Conservation (phyloP, 805 yeast genomes). For the Candida endomychidarum region DNA sequence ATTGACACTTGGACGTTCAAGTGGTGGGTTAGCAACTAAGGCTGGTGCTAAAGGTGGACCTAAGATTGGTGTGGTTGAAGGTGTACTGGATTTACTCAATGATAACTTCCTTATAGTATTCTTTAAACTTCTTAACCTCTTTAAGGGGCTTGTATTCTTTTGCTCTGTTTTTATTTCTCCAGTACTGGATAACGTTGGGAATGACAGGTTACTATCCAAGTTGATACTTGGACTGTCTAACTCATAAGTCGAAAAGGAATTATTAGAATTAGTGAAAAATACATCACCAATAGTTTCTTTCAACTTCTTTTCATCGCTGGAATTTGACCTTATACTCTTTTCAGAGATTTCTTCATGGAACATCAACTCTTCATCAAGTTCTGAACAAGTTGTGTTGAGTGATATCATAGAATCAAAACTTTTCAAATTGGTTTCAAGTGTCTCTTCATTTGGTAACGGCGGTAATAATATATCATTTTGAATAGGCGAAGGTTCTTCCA, state of each 20-base stretch:
- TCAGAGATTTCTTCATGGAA: slow-evolving; percentile 1
- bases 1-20: slow-evolving; percentile 14
- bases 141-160: slow-evolving; percentile 27
- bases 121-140: slow-evolving; percentile 36
- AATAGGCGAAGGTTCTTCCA: slow-evolving; percentile 23
- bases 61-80: slow-evolving; percentile 2
- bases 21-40: no score
- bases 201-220: slow-evolving; percentile 20
- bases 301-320: slow-evolving; percentile 1
- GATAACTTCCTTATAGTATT: slow-evolving; percentile 40
- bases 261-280: slow-evolving; percentile 12
- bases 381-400: slow-evolving; percentile 1
- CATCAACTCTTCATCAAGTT: slow-evolving; percentile 1
- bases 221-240: slow-evolving; percentile 25
- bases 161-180: slow-evolving; percentile 1
- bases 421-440: slow-evolving; percentile 1
- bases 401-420: slow-evolving; percentile 1
- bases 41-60: slow-evolving; percentile 5
- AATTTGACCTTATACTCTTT: slow-evolving; percentile 1
- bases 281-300: not conserved
- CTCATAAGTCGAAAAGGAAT: slow-evolving; percentile 22
- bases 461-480: slow-evolving; percentile 25
- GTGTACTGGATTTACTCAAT: slow-evolving; percentile 16
- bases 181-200: slow-evolving; percentile 14
- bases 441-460: slow-evolving; percentile 27